phyloP scores from a whole-genome alignment of 2,329 filamentous ascomycete genomes.

The Fusarium domesticum region DNA sequence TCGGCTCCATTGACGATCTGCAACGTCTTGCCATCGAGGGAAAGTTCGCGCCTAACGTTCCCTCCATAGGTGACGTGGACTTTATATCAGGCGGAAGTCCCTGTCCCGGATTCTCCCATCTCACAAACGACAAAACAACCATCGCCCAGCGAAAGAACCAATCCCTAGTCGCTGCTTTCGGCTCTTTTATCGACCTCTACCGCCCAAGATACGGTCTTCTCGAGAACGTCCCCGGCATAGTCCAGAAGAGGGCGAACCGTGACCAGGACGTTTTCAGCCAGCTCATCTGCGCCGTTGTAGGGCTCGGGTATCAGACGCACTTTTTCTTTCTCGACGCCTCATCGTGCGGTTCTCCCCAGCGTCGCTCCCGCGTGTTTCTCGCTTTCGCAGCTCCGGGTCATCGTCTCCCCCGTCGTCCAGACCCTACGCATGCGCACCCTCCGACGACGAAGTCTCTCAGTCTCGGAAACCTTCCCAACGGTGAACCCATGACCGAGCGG shows the following conservation, averaged over 20 bases:
- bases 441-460: constrained; percentile 26
- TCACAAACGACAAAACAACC: constrained; percentile 59
- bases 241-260: constrained; percentile 44
- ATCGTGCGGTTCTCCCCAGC: constrained; percentile 64
- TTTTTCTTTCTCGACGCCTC: constrained; percentile 68
- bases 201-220: constrained; percentile 71
- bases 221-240: constrained; percentile 72
- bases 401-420: constrained; percentile 53
- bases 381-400: constrained; percentile 66
- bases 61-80: constrained; percentile 61
- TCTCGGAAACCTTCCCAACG: constrained; percentile 60
- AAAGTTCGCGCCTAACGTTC: constrained; percentile 45
- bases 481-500: constrained; percentile 56
- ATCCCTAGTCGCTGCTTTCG: constrained; percentile 74
- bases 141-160: constrained; percentile 63
- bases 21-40: constrained; percentile 55
- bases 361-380: constrained; percentile 66
- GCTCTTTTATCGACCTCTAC: constrained; percentile 71
- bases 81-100: constrained; percentile 72
- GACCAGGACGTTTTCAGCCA: constrained; percentile 69
- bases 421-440: constrained; percentile 62
- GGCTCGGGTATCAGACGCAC: constrained; percentile 72
- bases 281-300: constrained; percentile 68
- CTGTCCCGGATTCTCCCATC: constrained; percentile 69
- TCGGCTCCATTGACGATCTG: constrained; percentile 71